Evolutionary conservation across 169 alveolate genomes (phyloP).

Genomic region (Hammondia hammondi): DNA sequence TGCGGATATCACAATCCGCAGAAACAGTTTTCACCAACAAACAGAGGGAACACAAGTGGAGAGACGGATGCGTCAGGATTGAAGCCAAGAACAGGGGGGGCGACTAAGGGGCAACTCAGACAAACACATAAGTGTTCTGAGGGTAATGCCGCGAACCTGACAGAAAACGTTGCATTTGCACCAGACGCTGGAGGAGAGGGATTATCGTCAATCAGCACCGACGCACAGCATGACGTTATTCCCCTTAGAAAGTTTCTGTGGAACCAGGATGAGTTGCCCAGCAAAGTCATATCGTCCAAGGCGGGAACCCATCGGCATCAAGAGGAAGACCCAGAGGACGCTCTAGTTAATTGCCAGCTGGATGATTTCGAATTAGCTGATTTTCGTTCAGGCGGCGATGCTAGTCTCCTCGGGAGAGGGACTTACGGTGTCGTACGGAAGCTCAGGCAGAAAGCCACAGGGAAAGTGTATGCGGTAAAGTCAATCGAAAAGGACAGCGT

Average conservation of each 20-base stretch:
- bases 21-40: too few relatives aligned
- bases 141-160: not conserved
- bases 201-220: not conserved
- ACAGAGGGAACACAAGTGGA: too few relatives aligned
- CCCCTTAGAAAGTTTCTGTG: not conserved
- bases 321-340: not conserved
- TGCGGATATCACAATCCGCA: too few relatives aligned
- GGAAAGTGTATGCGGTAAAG: constrained; percentile 88
- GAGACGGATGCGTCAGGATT: too few relatives aligned
- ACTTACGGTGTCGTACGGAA: constrained; percentile 92
- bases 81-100: too few relatives aligned
- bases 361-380: constrained; percentile 36
- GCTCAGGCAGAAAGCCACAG: constrained; percentile 84
- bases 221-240: not conserved
- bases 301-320: not conserved
- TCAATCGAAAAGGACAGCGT: constrained; percentile 86
- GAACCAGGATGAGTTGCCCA: not conserved
- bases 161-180: not conserved
- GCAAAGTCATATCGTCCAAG: not conserved
- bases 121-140: too few relatives aligned
- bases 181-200: not conserved
- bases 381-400: constrained; percentile 24
- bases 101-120: too few relatives aligned
- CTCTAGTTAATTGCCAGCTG: not conserved
- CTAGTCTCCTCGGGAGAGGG: constrained; percentile 87